phyloP scores from a whole-genome alignment of 2,329 filamentous ascomycete species.

The Microdochium paspali region DNA sequence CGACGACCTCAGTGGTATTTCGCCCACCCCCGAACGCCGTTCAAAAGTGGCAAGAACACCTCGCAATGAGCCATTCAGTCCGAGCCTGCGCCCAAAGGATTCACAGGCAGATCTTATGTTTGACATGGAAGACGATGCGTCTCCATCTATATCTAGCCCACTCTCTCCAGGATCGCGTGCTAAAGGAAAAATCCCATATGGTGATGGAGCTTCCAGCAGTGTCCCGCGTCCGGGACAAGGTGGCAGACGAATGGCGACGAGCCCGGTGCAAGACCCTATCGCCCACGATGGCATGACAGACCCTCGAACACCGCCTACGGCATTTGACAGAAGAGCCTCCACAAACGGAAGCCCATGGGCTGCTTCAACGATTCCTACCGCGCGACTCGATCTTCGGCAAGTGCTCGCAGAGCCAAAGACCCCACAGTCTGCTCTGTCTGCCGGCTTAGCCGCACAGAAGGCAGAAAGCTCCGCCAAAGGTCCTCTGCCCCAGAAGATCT shows the following conservation, averaged over 20 bases:
- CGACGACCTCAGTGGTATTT: slow-evolving; percentile 45
- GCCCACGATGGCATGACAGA: background rate
- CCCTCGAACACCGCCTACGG: background rate
- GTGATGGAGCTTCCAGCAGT: too few relatives aligned
- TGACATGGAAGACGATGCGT: slow-evolving; percentile 78
- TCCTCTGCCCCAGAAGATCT: slow-evolving; percentile 51
- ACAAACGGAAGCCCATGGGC: slow-evolving; percentile 37
- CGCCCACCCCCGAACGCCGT: slow-evolving; percentile 31
- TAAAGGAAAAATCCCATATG: too few relatives aligned
- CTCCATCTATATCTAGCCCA: slow-evolving; percentile 18
- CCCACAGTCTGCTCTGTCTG: slow-evolving; percentile 40
- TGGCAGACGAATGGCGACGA: background rate
- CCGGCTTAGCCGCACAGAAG: slow-evolving; percentile 42
- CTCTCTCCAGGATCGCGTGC: slow-evolving; percentile 15
- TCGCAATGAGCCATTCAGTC: slow-evolving; percentile 52
- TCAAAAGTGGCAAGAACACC: slow-evolving; percentile 35
- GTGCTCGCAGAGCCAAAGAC: slow-evolving; percentile 58
- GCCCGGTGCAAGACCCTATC: background rate
- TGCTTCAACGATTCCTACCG: slow-evolving; percentile 38
- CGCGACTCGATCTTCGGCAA: slow-evolving; percentile 64
- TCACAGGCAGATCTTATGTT: slow-evolving; percentile 78
- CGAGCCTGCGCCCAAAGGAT: slow-evolving; percentile 56
- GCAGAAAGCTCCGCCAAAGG: slow-evolving; percentile 26
- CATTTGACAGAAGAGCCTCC: slow-evolving; percentile 6
- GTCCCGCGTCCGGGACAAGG: too few relatives aligned